Evolutionary conservation across 306 rosid species (phyloP), one percentile per base, ranked within the genome.

Genomic region (Cucurbita maxima): DNA sequence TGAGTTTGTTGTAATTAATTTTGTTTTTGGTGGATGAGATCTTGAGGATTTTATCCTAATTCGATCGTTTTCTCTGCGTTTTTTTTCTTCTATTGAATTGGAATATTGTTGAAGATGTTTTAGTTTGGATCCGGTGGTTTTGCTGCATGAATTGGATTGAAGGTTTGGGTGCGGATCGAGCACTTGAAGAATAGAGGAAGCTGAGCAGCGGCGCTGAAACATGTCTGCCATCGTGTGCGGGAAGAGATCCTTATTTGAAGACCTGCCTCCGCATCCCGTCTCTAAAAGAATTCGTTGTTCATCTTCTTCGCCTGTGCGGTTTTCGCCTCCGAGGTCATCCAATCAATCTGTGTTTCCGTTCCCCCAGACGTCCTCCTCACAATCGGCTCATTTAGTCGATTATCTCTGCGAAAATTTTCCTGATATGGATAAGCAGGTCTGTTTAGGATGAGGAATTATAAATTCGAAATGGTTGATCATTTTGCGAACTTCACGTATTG

Each of bases 181-280:
- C 74, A 81, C 71, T 78, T 69, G 15, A 76, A 77, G 81, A 61
- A 71, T 70, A 61, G 77, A 73, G 84, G 85, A 61, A 64, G 76
- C 45, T 73, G 87, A 81, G 84, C 83, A 82, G 86, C 84, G 86
- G 73, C 61, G 83, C 76, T 85, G 75, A 85, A 91, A 86, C 88
- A 92, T 92, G 97, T 92, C 97, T 92, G 97, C 97, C 85, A 75
- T 89, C 50, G 90, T 92, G 90, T 91, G 93, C 61, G 97, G 97
- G 74, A 91, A 91, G 97, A 91, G 97, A 89, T 91, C 97, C 79
- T 84, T 91, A 43, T 91, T 91, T 85, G 90, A 89, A 79, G 91
- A 88, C 53, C 80, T 83, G 48, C 84, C 87, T 60, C 34, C 88
- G 8, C 59, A 86, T 45, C 92, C 86, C 7, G 81, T 84, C 62